Percentiles rank a stretch among this genome's conserved stretches.
phyloP scores from a whole-genome alignment of 805 yeast genomes.

The Pichia cephalocereana region DNA sequence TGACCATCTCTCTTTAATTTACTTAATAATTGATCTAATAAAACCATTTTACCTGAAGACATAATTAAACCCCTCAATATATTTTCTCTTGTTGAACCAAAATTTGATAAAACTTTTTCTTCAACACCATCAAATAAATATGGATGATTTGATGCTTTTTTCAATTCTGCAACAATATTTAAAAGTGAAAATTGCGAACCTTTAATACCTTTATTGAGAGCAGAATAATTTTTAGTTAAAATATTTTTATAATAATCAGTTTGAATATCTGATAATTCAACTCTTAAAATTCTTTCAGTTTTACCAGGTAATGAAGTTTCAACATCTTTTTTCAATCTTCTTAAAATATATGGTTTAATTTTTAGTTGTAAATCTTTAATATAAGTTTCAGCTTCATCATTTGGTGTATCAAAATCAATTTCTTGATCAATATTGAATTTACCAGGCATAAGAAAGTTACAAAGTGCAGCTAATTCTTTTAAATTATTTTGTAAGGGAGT shows the following conservation, averaged over 20 bases:
- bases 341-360: conserved; percentile 83
- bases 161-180: conserved; percentile 91
- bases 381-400: conserved; percentile 78
- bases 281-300: conserved; percentile 90
- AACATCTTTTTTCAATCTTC: conserved; percentile 94
- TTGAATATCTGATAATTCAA: conserved; percentile 89
- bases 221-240: conserved; percentile 83
- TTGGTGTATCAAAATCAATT: conserved; percentile 87
- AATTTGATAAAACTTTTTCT: conserved; percentile 61
- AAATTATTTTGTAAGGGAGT: conserved; percentile 96
- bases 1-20: conserved; percentile 90
- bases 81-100: conserved; percentile 64
- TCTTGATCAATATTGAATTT: conserved; percentile 83
- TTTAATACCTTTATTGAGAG: conserved; percentile 75
- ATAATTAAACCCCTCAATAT: conserved; percentile 83
- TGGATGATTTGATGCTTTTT: conserved; percentile 96
- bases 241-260: conserved; percentile 93
- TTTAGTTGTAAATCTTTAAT: conserved; percentile 78
- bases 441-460: conserved; percentile 95
- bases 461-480: conserved; percentile 89
- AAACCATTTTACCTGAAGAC: conserved; percentile 98
- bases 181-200: conserved; percentile 78
- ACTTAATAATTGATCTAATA: conserved; percentile 79
- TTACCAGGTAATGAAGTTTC: conserved; percentile 95
- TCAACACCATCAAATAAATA: conserved; percentile 92